Base-by-base conservation (phyloP, 1,284 basidiomycete species). In the Salmacisia buchloeana region DNA sequence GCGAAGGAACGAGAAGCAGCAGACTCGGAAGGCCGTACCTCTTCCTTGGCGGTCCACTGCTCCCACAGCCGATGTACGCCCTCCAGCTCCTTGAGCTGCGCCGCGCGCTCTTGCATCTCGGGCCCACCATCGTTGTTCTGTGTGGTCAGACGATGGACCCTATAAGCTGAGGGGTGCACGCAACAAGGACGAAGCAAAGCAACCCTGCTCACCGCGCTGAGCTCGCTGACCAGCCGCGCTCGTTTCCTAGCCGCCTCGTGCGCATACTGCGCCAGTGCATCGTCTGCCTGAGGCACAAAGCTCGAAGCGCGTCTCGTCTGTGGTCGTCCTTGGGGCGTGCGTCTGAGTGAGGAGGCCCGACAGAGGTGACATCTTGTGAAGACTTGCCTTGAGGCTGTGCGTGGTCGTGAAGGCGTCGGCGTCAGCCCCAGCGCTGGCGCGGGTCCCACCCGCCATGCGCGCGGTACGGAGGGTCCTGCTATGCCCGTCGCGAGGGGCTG, bases 11-110 rank as follows among this genome's bases (percentile, higher is more conserved):
- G 70, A 61, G 49, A 66, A 62, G 63, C 60, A 39, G 35, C 4
- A 61, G 7, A 21, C 35, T 36, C 36, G 31, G 6, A 21, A 2
- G 4, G 18, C 58, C 2, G 9, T 39, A 31, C 58, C 49, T 84
- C 73, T 67, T 81, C 81, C 1, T 82, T 80, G 25, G 74, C 73
- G 2, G 72, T 65, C 81, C 86, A 88, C 21, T 80, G 74, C 7
- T 81, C 70, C 84, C 85, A 87, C 9, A 84, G 83, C 25, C 82
- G 80, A 23, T 83, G 80, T 3, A 88, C 72, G 1, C 84, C 82
- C 49, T 85, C 84, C 5, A 86, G 74, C 58, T 85, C 84, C 61
- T 85, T 85, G 63, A 85, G 77, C 23, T 69, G 65, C 59, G 18
- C 41, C 7, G 41, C 46, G 15, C 29, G 15, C 23, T 52, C 46